Conservation (phyloP, 2,329 filamentous ascomycete genomes). For the Rutstroemia sydowiana region DNA sequence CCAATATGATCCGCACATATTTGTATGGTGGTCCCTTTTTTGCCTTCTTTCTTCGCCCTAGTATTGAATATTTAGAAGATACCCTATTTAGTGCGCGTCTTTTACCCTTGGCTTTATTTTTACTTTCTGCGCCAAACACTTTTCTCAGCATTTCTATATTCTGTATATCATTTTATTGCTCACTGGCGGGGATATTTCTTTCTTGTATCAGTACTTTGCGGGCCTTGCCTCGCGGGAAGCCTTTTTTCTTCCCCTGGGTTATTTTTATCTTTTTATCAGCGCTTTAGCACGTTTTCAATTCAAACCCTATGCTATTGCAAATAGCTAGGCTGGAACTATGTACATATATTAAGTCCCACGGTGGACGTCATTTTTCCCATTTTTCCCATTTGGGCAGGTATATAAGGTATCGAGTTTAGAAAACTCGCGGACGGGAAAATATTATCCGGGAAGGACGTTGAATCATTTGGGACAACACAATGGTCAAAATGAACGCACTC, state of each 20-base stretch:
- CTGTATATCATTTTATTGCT: slow-evolving; percentile 5
- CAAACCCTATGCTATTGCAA: not conserved
- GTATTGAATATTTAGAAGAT: slow-evolving; percentile 10
- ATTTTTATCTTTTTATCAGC: not conserved
- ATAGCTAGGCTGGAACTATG: slow-evolving; percentile 1
- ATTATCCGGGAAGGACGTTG: not conserved
- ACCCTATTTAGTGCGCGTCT: slow-evolving; percentile 8
- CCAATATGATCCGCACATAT: not conserved
- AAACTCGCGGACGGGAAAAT: not conserved
- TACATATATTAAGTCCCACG: slow-evolving; percentile 5
- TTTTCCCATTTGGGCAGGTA: slow-evolving; percentile 3
- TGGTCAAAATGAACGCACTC: not conserved
- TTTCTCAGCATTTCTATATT: not conserved
- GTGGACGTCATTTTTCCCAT: slow-evolving; percentile 1
- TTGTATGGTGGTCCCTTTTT: not conserved
- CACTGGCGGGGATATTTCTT: slow-evolving; percentile 2
- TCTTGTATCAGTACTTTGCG: slow-evolving; percentile 5
- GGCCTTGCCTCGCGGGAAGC: not conserved
- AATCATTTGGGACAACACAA: not conserved
- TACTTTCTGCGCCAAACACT: not conserved
- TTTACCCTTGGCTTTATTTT: not conserved
- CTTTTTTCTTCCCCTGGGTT: not conserved
- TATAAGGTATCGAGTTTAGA: slow-evolving; percentile 1
- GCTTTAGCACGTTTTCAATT: not conserved
- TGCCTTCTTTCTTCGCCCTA: not conserved